These are phyloP conservation scores for Tympanopsis confertula DNA, from an alignment of 2,329 filamentous ascomycete genomes.

Conservation along the genomic window DNA sequence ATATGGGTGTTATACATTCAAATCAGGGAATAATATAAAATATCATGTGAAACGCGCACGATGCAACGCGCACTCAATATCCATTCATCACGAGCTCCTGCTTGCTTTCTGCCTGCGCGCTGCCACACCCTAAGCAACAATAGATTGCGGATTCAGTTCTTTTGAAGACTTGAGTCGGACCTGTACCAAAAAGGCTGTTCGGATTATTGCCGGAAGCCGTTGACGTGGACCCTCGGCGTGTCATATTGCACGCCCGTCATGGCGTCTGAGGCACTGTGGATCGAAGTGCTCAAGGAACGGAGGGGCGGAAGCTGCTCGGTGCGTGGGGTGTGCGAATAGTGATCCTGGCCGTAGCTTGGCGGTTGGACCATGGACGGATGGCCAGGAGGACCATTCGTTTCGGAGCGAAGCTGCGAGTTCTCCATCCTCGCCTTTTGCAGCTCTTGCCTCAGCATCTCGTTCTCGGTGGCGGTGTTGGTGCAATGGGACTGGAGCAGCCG, in stretches of 20 bases:
- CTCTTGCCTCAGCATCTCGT: conserved; percentile 36
- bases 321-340: conserved; percentile 14
- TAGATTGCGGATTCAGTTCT: neutral
- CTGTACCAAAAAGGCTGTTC: neutral
- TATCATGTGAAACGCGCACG: no score
- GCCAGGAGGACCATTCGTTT: conserved; percentile 13
- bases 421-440: conserved; percentile 33
- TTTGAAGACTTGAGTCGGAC: neutral
- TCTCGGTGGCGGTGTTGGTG: conserved; percentile 26
- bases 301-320: conserved; percentile 39
- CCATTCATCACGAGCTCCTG: no score
- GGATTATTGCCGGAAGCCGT: conserved; percentile 30
- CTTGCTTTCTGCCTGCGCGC: no score
- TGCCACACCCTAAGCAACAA: no score
- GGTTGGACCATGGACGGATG: conserved; percentile 9
- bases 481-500: conserved; percentile 33
- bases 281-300: conserved; percentile 32
- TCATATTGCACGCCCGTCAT: conserved; percentile 60
- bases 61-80: no score
- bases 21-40: no score
- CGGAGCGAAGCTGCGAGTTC: conserved; percentile 30
- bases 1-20: no score
- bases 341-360: conserved; percentile 6
- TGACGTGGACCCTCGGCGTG: conserved; percentile 22
- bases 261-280: conserved; percentile 36